Conservation (phyloP, 2,329 filamentous ascomycete species). For the Fusarium sp. region DNA sequence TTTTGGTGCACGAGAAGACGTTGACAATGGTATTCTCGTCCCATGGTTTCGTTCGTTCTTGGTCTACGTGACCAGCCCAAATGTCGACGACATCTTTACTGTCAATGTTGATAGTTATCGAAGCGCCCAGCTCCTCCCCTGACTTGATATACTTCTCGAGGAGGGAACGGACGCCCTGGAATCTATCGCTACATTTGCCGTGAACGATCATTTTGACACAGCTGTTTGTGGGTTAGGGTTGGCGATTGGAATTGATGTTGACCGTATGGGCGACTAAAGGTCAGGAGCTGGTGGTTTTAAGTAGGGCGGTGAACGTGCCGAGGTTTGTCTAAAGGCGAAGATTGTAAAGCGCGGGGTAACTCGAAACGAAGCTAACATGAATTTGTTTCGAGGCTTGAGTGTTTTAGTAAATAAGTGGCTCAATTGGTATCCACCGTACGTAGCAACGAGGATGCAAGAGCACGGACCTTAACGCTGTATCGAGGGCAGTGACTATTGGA, state of each 20-base stretch:
- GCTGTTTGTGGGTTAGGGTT: neutral
- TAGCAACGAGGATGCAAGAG: neutral
- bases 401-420: neutral
- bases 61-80: conserved; percentile 4
- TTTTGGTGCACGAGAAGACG: conserved; percentile 30
- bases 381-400: neutral
- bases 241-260: too few relatives aligned
- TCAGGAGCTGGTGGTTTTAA: neutral
- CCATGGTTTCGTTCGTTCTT: neutral
- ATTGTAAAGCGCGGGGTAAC: neutral
- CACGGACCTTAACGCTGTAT: neutral
- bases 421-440: neutral
- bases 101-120: conserved; percentile 1
- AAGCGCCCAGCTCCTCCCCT: neutral
- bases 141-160: neutral
- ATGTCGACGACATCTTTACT: conserved; percentile 2
- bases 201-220: neutral
- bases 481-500: neutral
- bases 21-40: conserved; percentile 5
- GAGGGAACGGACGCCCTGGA: neutral
- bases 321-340: fast-evolving
- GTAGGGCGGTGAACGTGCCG: neutral
- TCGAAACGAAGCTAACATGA: neutral
- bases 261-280: fast-evolving
- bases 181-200: neutral